Conservation (phyloP, 177 flowering plant species). For the Vitis hybrid region DNA sequence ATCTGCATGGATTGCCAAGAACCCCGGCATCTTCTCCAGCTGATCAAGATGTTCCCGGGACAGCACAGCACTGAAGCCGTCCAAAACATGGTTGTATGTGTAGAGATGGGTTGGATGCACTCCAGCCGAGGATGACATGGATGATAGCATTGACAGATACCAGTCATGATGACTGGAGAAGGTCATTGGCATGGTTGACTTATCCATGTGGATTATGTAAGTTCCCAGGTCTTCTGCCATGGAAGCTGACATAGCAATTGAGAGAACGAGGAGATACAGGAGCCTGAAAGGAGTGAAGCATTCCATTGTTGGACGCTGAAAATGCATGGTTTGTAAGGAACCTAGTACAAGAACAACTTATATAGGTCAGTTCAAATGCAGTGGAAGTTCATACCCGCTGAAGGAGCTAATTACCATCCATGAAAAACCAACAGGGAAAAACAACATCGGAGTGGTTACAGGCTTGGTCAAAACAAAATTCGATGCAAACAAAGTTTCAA, state of each 20-base stretch:
- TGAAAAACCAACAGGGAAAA: too few species aligned
- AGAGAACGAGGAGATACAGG: background rate
- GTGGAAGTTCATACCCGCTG: too few species aligned
- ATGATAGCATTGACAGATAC: conserved; percentile 30
- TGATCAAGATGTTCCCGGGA: conserved; percentile 23
- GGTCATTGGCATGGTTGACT: conserved; percentile 27
- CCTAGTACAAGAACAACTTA: too few species aligned
- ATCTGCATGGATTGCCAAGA: too few species aligned
- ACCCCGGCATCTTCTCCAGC: conserved; percentile 13
- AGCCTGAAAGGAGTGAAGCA: too few species aligned
- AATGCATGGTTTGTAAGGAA: too few species aligned
- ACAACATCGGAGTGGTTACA: too few species aligned
- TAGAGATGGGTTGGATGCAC: conserved; percentile 30
- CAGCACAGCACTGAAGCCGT: conserved; percentile 33
- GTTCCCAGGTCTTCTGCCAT: conserved; percentile 13
- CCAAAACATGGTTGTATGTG: conserved; percentile 34
- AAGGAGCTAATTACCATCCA: too few species aligned
- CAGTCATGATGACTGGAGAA: conserved; percentile 32
- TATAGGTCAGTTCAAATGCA: too few species aligned
- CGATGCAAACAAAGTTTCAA: too few species aligned
- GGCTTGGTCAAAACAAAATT: too few species aligned
- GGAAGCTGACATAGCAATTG: conserved; percentile 8
- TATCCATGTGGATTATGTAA: conserved; percentile 43
- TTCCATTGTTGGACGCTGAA: too few species aligned
- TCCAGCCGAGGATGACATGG: conserved; percentile 24